Base-by-base conservation (phyloP, 257 asterid species). In the Osmanthus fragrans region DNA sequence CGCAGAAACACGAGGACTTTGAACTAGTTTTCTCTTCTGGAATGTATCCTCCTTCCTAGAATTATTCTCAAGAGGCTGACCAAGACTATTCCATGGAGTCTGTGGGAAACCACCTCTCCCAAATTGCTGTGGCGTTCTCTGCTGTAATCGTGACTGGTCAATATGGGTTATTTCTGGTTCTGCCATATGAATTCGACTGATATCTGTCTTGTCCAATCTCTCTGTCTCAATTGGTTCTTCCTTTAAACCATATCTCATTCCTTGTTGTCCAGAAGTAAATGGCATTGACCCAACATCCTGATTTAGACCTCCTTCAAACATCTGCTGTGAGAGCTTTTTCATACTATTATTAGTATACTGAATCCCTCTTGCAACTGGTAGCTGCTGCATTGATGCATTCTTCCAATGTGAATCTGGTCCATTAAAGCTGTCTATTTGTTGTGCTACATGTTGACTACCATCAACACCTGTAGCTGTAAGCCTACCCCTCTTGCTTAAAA, bases 1-100 rank as follows among this genome's bases (percentile, higher is more conserved):
- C 75, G 91, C 87, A 80, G 99, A 96, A 69, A 89, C 89, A 80
- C 88, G 97, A 80, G 99, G 98, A 85, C 98, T 93, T 76, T 90
- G 98, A 76, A 81, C 97, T 45, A 86, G 39, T 85, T 92, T 96
- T 85, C 97, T 86, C 88, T 90, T 95, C 83, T 88, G 97, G 82
- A 83, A 86, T 16, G 86, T 64, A 33, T 93, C 96, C 74, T 94
- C 97, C 77, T 92, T 92, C 74, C 96, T 88, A 60, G 90, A 47
- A 86, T 74, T 90, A 83, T 73, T 82, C 76, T 95, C 98, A 63
- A 90, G 85, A 66, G 94, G 87, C 89, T 88, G 98, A 67, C 85
- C 86, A 56, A 84, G 82, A 87, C 83, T 86, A 87, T 90, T 93
- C 97, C 98, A 94, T 7, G 90, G 85, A 73, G 86, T 51, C 79